Percentiles rank a stretch among this genome's conserved stretches.
Evolutionary conservation across 2,329 filamentous ascomycete species (phyloP).

Genomic region (Penicillium sp.): DNA sequence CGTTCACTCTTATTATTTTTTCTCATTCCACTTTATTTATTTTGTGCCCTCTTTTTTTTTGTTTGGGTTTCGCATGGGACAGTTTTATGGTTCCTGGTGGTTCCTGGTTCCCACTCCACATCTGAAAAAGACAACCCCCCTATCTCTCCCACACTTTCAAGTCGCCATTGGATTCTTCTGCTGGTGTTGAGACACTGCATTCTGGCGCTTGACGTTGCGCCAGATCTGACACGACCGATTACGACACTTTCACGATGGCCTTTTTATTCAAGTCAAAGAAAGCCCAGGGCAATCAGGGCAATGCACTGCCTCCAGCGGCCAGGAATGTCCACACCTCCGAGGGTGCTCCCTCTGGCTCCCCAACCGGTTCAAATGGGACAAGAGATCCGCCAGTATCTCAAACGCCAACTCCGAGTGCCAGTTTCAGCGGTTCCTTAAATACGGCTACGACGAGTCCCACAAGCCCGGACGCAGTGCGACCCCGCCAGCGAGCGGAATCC

Average conservation of each 20-base stretch:
- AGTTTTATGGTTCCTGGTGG: slow-evolving; percentile 22
- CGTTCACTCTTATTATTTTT: slow-evolving; percentile 1
- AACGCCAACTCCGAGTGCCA: slow-evolving; percentile 74
- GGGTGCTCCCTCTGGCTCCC: slow-evolving; percentile 46
- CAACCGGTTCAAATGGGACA: slow-evolving; percentile 52
- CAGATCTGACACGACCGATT: slow-evolving; percentile 34
- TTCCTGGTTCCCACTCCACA: slow-evolving; percentile 30
- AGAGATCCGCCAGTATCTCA: slow-evolving; percentile 41
- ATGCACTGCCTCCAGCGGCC: slow-evolving; percentile 54
- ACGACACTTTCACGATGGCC: slow-evolving; percentile 61
- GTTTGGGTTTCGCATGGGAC: slow-evolving; percentile 16
- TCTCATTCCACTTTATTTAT: slow-evolving; percentile 1
- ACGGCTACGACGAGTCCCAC: slow-evolving; percentile 64
- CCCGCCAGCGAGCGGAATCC: slow-evolving; percentile 57
- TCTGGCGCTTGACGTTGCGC: slow-evolving; percentile 15
- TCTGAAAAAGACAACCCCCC: slow-evolving; percentile 22
- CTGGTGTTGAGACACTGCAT: slow-evolving; percentile 10
- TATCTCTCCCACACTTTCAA: slow-evolving; percentile 6
- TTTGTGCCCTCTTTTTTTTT: slow-evolving; percentile 1
- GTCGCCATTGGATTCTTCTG: slow-evolving; percentile 5
- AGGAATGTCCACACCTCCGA: slow-evolving; percentile 61
- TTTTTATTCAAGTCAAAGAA: slow-evolving; percentile 85
- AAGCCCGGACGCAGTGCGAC: slow-evolving; percentile 66
- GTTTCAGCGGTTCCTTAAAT: slow-evolving; percentile 65
- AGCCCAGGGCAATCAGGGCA: slow-evolving; percentile 59